Evolutionary conservation across 345 rosid genomes (phyloP).

Genomic region (Boechera stricta): DNA sequence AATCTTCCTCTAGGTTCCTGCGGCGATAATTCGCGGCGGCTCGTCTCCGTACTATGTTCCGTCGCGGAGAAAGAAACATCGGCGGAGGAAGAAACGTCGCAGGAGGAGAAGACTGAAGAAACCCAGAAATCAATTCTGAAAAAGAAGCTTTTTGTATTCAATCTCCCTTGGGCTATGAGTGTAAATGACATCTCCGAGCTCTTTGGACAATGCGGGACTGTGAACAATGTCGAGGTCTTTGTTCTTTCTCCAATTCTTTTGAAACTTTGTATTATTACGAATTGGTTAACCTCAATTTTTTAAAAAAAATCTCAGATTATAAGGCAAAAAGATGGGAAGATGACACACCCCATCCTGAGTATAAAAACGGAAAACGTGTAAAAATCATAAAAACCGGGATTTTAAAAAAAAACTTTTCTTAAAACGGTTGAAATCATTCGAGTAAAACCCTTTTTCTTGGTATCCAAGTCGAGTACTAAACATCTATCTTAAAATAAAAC

Average conservation of each 20-base stretch:
- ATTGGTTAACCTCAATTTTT: conserved; percentile 8
- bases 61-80: no score
- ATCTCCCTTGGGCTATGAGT: conserved; percentile 79
- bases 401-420: no score
- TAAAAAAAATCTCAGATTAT: conserved; percentile 52
- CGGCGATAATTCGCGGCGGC: conserved; percentile 32
- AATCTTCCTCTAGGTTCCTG: conserved; percentile 31
- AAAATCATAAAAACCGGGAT: no score
- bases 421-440: no score
- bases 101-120: conserved; percentile 52
- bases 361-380: no score
- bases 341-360: no score
- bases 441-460: no score
- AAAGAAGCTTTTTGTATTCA: conserved; percentile 75
- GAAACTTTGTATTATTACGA: conserved; percentile 10
- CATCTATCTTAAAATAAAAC: no score
- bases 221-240: conserved; percentile 74
- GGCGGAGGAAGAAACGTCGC: no score
- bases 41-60: conserved; percentile 47
- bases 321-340: conserved; percentile 73
- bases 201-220: conserved; percentile 79
- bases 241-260: background rate
- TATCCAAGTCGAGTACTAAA: no score
- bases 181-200: conserved; percentile 66
- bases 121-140: conserved; percentile 53